Evolutionary conservation across 305 asterid species (phyloP), one percentile per base, ranked within the genome.

Genomic region (Euphrasia arctica): DNA sequence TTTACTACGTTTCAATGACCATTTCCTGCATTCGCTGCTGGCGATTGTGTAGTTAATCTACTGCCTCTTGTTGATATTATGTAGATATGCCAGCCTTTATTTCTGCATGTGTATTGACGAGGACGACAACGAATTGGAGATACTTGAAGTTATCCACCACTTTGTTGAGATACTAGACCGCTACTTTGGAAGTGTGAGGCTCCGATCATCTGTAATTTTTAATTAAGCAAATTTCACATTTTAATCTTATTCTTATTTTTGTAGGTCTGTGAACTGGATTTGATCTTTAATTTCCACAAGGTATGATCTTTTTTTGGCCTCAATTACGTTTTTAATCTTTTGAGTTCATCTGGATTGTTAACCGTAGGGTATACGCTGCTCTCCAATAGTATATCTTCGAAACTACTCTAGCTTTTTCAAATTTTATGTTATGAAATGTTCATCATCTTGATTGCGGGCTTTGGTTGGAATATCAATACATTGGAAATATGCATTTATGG

Each of bases 61-160:
- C 28, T 13, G 39, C 13, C 8, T 64, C 49, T 65, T 60, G 31
- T 66, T 58, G 66, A 63, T 25, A 60, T 60, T 54, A 9, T 72
- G 68, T 80, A 93, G 97, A 78, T 87, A 90, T 62, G 98, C 98
- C 25, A 88, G 97, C 84, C 93, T 92, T 67, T 92, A 92, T 73
- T 92, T 92, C 87, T 90, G 98, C 84, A 88, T 92, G 97, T 92
- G 98, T 66, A 67, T 90, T 67, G 87, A 87, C 80, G 90, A 87
- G 75, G 96, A 87, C 5, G 97, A 87, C 66, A 92, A 92, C 70
- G 98, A 92, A 66, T 78, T 92, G 83, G 98, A 92, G 82, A 58
- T 87, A 72, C 91, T 90, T 58, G 97, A 90, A 76, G 84, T 92
- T 62, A 92, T 92, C 73, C 98, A 92, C 75, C 97, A 87, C 66